A percentile compares a stretch with the other conserved stretches of the same genome.
Conservation (phyloP, 2,329 filamentous ascomycete genomes). For the Talaromyces albobiverticillius region DNA sequence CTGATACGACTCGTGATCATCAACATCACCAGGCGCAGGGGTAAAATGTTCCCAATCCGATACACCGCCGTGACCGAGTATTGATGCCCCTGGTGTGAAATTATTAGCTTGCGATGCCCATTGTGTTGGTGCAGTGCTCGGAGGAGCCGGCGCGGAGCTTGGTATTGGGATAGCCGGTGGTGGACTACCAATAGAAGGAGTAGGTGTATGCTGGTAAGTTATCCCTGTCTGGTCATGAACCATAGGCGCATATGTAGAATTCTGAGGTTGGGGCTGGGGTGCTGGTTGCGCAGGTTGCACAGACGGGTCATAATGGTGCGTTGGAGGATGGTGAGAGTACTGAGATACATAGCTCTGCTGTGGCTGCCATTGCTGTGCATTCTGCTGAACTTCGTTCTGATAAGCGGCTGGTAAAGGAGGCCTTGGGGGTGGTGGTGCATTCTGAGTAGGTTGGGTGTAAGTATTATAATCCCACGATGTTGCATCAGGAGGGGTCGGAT, state of each 20-base stretch:
- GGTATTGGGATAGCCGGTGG: background rate
- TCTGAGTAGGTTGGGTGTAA: conserved; percentile 10
- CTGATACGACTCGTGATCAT: conserved; percentile 25
- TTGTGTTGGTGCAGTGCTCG: background rate
- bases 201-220: conserved; percentile 7
- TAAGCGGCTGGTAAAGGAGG: conserved; percentile 41
- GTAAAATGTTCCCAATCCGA: conserved; percentile 49
- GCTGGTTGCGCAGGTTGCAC: conserved; percentile 19
- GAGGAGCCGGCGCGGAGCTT: background rate
- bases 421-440: conserved; percentile 32
- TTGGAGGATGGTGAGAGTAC: conserved; percentile 29
- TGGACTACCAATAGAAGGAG: background rate
- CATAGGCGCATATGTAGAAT: background rate
- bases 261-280: background rate
- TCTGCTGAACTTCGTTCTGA: conserved; percentile 28
- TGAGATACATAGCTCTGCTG: conserved; percentile 25
- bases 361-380: conserved; percentile 24
- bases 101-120: background rate
- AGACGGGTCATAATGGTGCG: conserved; percentile 30
- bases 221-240: conserved; percentile 6
- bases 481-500: conserved; percentile 1
- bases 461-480: conserved; percentile 17
- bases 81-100: conserved; percentile 25
- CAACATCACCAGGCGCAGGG: conserved; percentile 33
- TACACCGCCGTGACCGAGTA: conserved; percentile 40